phyloP scores from a whole-genome alignment of 2,329 filamentous ascomycete genomes.

The Fonsecaea multimorphosa region DNA sequence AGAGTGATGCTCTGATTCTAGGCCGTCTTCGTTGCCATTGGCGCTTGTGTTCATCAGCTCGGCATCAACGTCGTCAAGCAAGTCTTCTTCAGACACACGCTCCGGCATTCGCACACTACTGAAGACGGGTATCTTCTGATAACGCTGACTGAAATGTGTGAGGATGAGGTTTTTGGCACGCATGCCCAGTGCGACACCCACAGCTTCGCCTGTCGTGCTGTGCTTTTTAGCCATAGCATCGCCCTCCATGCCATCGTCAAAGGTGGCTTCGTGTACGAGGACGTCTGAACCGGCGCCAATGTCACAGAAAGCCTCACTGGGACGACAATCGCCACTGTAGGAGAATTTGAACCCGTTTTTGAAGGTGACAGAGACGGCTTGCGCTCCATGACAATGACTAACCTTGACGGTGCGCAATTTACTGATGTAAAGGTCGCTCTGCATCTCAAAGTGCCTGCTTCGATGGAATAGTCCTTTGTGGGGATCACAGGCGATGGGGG shows the following conservation, averaged over 20 bases:
- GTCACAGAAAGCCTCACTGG: conserved; percentile 69
- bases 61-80: conserved; percentile 40
- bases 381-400: conserved; percentile 77
- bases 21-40: conserved; percentile 19
- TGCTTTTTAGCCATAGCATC: conserved; percentile 90
- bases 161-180: conserved; percentile 77
- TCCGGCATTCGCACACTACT: conserved; percentile 38
- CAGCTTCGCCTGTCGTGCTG: conserved; percentile 83
- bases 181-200: conserved; percentile 79
- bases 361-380: conserved; percentile 79
- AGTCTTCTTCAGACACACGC: conserved; percentile 34
- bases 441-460: conserved; percentile 29
- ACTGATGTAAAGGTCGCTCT: conserved; percentile 29
- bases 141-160: conserved; percentile 95
- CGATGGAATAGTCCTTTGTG: conserved; percentile 27
- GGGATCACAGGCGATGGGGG: conserved; percentile 57
- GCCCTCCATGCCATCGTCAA: conserved; percentile 79
- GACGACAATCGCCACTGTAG: conserved; percentile 93
- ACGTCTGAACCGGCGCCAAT: conserved; percentile 79
- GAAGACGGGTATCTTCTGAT: conserved; percentile 73
- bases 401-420: conserved; percentile 72
- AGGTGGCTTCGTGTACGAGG: conserved; percentile 93
- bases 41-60: conserved; percentile 19
- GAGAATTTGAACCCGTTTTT: conserved; percentile 81
- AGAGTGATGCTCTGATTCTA: conserved; percentile 2